Evolutionary conservation across 2,329 filamentous ascomycete genomes (phyloP).

Genomic region (Ascochyta viciae-villosae): DNA sequence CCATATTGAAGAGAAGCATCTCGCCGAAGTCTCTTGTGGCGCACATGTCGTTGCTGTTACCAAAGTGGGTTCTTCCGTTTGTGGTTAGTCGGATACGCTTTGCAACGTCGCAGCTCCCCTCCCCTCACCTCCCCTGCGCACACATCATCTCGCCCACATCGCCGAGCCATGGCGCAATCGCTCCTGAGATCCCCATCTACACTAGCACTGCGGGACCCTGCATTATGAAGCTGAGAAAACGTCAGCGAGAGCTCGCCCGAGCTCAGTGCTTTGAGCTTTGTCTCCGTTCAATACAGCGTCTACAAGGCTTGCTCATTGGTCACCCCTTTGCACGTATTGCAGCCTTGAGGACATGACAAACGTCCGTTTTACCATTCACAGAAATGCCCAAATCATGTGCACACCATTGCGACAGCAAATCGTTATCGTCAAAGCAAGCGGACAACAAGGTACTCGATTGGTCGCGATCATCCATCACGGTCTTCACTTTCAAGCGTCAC

Average conservation of each 20-base stretch:
- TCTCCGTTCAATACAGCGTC: neutral
- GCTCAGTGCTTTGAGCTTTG: neutral
- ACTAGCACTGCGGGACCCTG: conserved; percentile 6
- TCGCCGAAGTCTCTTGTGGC: neutral
- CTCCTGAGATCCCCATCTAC: neutral
- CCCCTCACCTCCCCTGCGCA: neutral
- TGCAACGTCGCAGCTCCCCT: neutral
- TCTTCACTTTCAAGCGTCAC: conserved; percentile 27
- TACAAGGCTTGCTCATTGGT: neutral
- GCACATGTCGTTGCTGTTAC: neutral
- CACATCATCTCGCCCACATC: neutral
- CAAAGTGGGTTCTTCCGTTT: neutral
- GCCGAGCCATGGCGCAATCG: conserved; percentile 12
- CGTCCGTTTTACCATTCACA: neutral
- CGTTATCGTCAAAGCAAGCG: conserved; percentile 9
- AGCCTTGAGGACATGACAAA: neutral
- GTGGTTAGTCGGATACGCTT: neutral
- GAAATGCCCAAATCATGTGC: neutral
- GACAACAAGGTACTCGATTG: conserved; percentile 37
- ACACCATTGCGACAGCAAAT: neutral
- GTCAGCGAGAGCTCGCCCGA: neutral
- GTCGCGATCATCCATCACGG: conserved; percentile 33
- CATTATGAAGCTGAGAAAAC: neutral
- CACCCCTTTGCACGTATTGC: neutral
- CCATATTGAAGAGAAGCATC: too few relatives aligned